A percentile compares a stretch with the other conserved stretches of the same genome.
Evolutionary conservation across 2,329 filamentous ascomycete species (phyloP).

Genomic region (Penicillium aurantiogriseum): DNA sequence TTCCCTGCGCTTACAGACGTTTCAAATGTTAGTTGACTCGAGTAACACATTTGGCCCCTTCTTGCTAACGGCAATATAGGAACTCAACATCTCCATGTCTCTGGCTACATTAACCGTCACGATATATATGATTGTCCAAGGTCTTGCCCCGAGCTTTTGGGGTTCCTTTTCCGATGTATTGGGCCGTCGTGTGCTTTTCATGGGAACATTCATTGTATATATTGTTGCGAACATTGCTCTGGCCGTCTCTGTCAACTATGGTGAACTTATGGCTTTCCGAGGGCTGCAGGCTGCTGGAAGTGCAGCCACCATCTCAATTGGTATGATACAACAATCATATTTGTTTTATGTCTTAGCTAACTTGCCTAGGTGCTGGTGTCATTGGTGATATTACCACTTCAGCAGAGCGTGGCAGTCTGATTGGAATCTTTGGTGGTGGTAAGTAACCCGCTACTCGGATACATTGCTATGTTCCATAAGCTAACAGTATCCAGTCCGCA

Average conservation of each 20-base stretch:
- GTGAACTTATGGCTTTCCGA: conserved; percentile 46
- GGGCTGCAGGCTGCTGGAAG: conserved; percentile 51
- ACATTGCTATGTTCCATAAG: background rate
- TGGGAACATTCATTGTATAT: conserved; percentile 50
- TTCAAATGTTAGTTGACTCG: conserved; percentile 19
- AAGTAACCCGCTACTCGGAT: conserved; percentile 13
- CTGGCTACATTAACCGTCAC: conserved; percentile 40
- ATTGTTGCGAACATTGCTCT: conserved; percentile 49
- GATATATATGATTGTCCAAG: conserved; percentile 53
- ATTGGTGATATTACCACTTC: conserved; percentile 43
- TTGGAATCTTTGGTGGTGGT: conserved; percentile 42
- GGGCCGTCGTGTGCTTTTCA: conserved; percentile 49
- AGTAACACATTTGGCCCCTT: background rate
- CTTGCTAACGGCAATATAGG: conserved; percentile 5
- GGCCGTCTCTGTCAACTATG: conserved; percentile 46
- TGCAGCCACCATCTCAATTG: conserved; percentile 50
- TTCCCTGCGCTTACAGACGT: conserved; percentile 42
- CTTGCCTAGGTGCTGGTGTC: conserved; percentile 36
- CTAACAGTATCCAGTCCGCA: conserved; percentile 32
- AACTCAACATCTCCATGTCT: conserved; percentile 29
- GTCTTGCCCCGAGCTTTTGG: conserved; percentile 51
- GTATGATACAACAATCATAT: conserved; percentile 23
- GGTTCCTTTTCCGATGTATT: conserved; percentile 49
- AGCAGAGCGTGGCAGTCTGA: conserved; percentile 40
- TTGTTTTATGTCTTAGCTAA: background rate